Base-by-base conservation (phyloP, 2,329 filamentous ascomycete species). In the Arthrobotrys megalospora region DNA sequence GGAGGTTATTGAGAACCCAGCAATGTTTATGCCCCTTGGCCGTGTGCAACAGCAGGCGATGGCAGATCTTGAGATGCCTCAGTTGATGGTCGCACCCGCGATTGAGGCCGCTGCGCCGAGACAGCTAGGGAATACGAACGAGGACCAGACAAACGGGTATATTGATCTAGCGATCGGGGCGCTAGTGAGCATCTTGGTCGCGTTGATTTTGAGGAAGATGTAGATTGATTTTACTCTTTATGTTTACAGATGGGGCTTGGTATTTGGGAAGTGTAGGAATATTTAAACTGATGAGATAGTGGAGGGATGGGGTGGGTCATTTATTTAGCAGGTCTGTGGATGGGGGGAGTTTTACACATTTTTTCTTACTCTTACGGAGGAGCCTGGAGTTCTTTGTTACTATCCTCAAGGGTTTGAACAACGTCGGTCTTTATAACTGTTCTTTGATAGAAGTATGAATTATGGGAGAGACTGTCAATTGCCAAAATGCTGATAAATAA, bases 21-120 rank as follows among this genome's bases (percentile, higher is more conserved):
- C 66, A 5, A 77, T 77, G 73, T 77, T 77, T 21, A 77, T 77
- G 8, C 73, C 73, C 3, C 66, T 77, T 28, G 66, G 36, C 7
- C 28, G 28, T 1, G 65, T 34, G 12, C 69, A 65, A 14, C 53
- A 63, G n/a, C 71, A 68, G 50, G 36, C 64, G 47, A 60, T 55
- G 36, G 38, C 28, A 28, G 24, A 28, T 28, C 24, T 28, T 2
- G 24, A 28, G 24, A 28, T 28, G 24, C 24, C 24, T 28, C 24
- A 28, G 24, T 5, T 28, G 3, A 38, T 19, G 2, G 62, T 75
- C 16, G 16, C 62, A 0, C 65, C 36, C 28, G 66, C 67, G 2
- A 50, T 77, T 8, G 65, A 60, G n/a, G 64, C 32, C 4, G 62
- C 72, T 6, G 73, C 67, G 14, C 58, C 73, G 38, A 58, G 62